phyloP scores from a whole-genome alignment of 75 land plant genomes.

The Picea sitchensis region DNA sequence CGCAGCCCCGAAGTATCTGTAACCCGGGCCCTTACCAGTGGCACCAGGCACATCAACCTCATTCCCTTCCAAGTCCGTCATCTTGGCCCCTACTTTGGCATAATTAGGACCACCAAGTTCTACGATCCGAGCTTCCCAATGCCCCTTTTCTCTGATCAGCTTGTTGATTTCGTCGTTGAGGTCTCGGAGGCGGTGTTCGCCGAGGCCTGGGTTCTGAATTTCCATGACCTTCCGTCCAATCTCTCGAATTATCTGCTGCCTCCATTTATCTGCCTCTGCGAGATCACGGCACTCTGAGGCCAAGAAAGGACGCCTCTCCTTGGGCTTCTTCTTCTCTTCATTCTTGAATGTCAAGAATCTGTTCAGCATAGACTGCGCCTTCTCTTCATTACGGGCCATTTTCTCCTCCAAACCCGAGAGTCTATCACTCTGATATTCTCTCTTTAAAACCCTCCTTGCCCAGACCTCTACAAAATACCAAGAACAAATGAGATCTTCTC shows the following conservation, averaged over 20 bases:
- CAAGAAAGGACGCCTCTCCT: conserved; percentile 88
- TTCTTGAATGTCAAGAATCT: conserved; percentile 69
- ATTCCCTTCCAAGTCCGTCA: conserved; percentile 89
- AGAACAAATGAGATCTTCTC: too few species aligned
- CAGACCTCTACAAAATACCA: too few species aligned
- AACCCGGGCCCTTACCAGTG: conserved; percentile 80
- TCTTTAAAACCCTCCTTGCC: too few species aligned
- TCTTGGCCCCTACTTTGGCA: conserved; percentile 55
- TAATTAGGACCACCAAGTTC: conserved; percentile 98
- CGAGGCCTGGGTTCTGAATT: conserved; percentile 96
- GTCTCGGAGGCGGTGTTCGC: conserved; percentile 92
- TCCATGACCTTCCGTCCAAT: conserved; percentile 93
- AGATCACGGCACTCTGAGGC: conserved; percentile 98
- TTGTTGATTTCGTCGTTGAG: conserved; percentile 98
- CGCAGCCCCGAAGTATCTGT: conserved; percentile 95
- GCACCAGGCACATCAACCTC: conserved; percentile 77
- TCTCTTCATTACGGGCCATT: conserved; percentile 99
- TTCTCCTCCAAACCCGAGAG: too few species aligned
- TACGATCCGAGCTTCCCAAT: conserved; percentile 93
- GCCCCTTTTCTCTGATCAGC: conserved; percentile 78
- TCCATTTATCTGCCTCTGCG: conserved; percentile 95
- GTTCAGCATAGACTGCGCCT: conserved; percentile 99
- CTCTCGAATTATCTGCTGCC: conserved; percentile 86
- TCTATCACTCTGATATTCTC: too few species aligned
- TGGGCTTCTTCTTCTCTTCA: conserved; percentile 93